A percentile compares a stretch with the other conserved stretches of the same genome.
phyloP scores from a whole-genome alignment of 2,329 filamentous ascomycete species.

The Fusarium sambucinum region DNA sequence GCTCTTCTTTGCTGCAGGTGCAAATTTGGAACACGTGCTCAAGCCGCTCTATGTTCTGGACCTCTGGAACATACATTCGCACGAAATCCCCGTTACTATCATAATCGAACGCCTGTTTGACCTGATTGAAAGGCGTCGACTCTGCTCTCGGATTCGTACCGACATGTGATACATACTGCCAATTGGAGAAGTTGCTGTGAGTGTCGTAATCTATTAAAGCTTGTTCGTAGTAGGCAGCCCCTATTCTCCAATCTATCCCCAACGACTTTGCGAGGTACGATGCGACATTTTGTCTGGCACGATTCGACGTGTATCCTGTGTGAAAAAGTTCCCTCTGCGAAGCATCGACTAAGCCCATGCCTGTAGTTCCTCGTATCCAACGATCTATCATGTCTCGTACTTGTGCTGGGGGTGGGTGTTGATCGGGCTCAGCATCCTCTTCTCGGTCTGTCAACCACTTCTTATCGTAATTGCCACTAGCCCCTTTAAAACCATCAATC shows the following conservation, averaged over 20 bases:
- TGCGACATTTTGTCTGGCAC: conserved; percentile 81
- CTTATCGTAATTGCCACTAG: conserved; percentile 54
- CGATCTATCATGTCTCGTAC: too few species aligned
- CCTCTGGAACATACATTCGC: conserved; percentile 78
- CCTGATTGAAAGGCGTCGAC: conserved; percentile 81
- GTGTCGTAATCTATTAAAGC: too few species aligned
- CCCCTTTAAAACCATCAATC: conserved; percentile 70
- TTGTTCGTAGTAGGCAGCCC: too few species aligned
- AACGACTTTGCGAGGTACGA: conserved; percentile 80
- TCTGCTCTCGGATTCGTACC: conserved; percentile 82
- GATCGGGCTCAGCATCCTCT: conserved; percentile 30
- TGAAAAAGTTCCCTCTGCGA: conserved; percentile 78
- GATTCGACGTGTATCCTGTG: conserved; percentile 83
- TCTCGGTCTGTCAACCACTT: conserved; percentile 39
- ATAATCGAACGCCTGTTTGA: conserved; percentile 85
- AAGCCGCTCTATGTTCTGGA: conserved; percentile 65
- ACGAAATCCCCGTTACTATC: conserved; percentile 78
- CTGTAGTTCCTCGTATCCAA: conserved; percentile 68
- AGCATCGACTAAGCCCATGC: conserved; percentile 82
- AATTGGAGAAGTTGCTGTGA: conserved; percentile 78
- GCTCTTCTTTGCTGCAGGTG: conserved; percentile 57
- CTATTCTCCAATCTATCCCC: conserved; percentile 76
- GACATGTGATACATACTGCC: conserved; percentile 78
- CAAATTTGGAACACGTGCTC: conserved; percentile 78
- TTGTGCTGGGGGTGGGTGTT: too few species aligned